A percentile compares a stretch with the other conserved stretches of the same genome.
Conservation (phyloP, 2,329 filamentous ascomycete genomes). For the Arthroderma sp. region DNA sequence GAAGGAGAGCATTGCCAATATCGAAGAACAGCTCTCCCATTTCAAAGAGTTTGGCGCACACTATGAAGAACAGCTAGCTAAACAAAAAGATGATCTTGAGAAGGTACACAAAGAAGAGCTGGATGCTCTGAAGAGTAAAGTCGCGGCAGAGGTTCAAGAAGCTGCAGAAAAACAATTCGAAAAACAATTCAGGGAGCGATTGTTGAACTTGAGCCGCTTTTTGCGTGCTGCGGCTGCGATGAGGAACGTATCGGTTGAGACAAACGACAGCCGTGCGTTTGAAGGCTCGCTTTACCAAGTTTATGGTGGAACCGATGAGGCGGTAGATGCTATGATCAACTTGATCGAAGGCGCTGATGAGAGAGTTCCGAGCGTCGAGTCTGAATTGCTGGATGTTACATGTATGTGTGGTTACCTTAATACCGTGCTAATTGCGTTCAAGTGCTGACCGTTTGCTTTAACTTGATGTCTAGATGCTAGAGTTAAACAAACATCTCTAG, state of each 20-base stretch:
- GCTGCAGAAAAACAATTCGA: constrained; percentile 36
- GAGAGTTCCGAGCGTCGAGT: constrained; percentile 44
- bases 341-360: constrained; percentile 48
- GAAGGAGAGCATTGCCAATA: constrained; percentile 41
- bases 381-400: constrained; percentile 39
- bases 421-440: not conserved
- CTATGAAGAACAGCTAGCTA: constrained; percentile 41
- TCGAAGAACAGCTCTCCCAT: constrained; percentile 48
- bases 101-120: constrained; percentile 44
- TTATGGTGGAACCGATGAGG: constrained; percentile 48
- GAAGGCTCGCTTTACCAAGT: constrained; percentile 51
- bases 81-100: constrained; percentile 43
- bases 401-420: constrained; percentile 35
- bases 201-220: constrained; percentile 49
- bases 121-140: constrained; percentile 38
- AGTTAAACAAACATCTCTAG: constrained; percentile 37
- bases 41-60: constrained; percentile 48
- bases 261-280: constrained; percentile 47
- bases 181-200: constrained; percentile 38
- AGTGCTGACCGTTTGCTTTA: constrained; percentile 4
- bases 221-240: constrained; percentile 48
- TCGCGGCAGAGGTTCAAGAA: constrained; percentile 36
- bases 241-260: constrained; percentile 45
- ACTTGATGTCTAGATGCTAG: constrained; percentile 31
- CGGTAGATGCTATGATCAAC: constrained; percentile 46